A percentile compares a stretch with the other conserved stretches of the same genome.
Conservation (phyloP, 1,139 yeast species). For the Pichia sp. region DNA sequence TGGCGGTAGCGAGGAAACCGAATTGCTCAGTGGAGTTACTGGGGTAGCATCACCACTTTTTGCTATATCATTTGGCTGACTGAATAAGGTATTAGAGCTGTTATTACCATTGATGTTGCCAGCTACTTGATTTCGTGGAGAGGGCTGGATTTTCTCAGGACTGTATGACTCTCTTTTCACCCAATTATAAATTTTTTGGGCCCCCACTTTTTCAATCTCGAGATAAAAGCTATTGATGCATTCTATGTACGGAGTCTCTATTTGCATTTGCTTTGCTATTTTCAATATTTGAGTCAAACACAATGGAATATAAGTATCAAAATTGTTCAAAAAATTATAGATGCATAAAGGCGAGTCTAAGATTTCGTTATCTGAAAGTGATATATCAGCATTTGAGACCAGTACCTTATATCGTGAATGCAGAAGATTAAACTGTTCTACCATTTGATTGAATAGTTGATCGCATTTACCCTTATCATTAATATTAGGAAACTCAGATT, state of each 20-base stretch:
- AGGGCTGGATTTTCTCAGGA: neutral
- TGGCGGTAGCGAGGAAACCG: conserved; percentile 1
- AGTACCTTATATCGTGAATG: conserved; percentile 20
- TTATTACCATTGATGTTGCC: neutral
- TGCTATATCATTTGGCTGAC: neutral
- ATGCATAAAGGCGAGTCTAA: conserved; percentile 18
- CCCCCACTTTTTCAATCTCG: conserved; percentile 19
- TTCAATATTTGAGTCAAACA: conserved; percentile 22
- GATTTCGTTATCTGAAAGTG: conserved; percentile 8
- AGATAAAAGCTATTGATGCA: conserved; percentile 22
- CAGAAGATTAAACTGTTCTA: conserved; percentile 23
- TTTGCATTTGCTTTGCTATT: conserved; percentile 14
- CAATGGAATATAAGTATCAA: conserved; percentile 18
- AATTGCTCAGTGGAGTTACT: conserved; percentile 11
- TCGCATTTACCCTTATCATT: conserved; percentile 15
- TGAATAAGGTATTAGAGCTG: conserved; percentile 1
- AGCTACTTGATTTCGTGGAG: neutral
- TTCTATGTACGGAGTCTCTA: conserved; percentile 24
- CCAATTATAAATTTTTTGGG: conserved; percentile 23
- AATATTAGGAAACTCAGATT: conserved; percentile 25
- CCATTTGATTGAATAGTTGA: conserved; percentile 17
- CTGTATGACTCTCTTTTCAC: conserved; percentile 9
- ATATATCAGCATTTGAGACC: conserved; percentile 4
- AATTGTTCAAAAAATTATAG: conserved; percentile 22
- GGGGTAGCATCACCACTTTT: conserved; percentile 10